A percentile compares a stretch with the other conserved stretches of the same genome.
phyloP scores from a whole-genome alignment of 108 stramenopile species.

The Nitzschia putrida region DNA sequence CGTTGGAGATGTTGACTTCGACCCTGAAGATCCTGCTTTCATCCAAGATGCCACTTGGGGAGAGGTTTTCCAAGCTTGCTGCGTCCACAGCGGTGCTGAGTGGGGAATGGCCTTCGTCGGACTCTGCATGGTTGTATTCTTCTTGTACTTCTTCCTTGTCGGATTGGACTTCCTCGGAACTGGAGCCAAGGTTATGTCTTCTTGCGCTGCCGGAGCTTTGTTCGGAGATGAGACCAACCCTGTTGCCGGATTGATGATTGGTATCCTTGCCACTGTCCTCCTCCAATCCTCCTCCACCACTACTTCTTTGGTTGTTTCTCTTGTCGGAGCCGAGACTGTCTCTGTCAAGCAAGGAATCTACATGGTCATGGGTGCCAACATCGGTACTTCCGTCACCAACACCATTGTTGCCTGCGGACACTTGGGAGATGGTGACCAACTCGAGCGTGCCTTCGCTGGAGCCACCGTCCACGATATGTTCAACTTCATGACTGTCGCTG shows the following conservation, averaged over 20 bases:
- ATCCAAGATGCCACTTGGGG: slow-evolving; percentile 71
- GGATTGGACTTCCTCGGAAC: slow-evolving; percentile 78
- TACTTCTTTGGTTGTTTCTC: slow-evolving; percentile 84
- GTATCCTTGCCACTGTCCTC: slow-evolving; percentile 82
- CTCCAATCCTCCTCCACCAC: slow-evolving; percentile 88
- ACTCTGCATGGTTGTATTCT: slow-evolving; percentile 57
- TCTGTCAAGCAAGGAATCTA: slow-evolving; percentile 73
- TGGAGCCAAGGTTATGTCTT: slow-evolving; percentile 82
- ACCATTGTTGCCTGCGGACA: slow-evolving; percentile 88
- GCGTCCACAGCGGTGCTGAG: slow-evolving; percentile 58
- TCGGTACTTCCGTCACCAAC: slow-evolving; percentile 82
- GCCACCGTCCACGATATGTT: slow-evolving; percentile 92
- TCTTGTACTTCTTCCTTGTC: slow-evolving; percentile 90
- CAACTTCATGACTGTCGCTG: slow-evolving; percentile 83
- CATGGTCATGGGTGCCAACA: slow-evolving; percentile 62
- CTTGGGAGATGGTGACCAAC: slow-evolving; percentile 80
- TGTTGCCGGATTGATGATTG: slow-evolving; percentile 81
- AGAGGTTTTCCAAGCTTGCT: slow-evolving; percentile 74
- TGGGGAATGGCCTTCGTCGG: slow-evolving; percentile 64
- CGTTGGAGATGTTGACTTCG: slow-evolving; percentile 65
- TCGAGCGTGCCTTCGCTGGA: slow-evolving; percentile 88
- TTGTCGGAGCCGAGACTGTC: slow-evolving; percentile 70
- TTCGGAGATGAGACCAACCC: slow-evolving; percentile 85
- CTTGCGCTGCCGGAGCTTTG: slow-evolving; percentile 77
- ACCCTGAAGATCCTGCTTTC: slow-evolving; percentile 31